phyloP scores from a whole-genome alignment of 306 rosid genomes.

The Vicia villosa region DNA sequence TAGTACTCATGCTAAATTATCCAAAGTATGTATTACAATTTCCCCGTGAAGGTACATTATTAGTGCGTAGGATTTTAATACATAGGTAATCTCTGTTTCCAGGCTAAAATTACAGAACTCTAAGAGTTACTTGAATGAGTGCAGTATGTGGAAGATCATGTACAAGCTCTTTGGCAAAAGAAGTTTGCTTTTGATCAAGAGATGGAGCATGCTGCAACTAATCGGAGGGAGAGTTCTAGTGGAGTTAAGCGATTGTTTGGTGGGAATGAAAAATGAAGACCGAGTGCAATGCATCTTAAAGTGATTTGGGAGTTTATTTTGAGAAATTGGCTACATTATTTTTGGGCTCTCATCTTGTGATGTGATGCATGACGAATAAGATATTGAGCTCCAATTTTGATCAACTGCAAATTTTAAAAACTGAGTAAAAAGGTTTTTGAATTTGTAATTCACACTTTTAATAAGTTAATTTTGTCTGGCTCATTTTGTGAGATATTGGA shows the following conservation, averaged over 20 bases:
- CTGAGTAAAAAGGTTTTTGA: too few species aligned
- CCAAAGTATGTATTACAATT: too few species aligned
- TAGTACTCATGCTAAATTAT: too few species aligned
- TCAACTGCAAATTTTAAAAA: conserved; percentile 31
- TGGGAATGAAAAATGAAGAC: conserved; percentile 34
- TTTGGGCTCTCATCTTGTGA: conserved; percentile 23
- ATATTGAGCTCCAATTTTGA: conserved; percentile 43
- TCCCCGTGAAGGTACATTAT: too few species aligned
- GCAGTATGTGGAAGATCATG: conserved; percentile 75
- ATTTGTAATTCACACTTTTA: too few species aligned
- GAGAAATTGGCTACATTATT: conserved; percentile 36
- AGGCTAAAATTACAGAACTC: conserved; percentile 87
- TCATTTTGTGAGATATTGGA: too few species aligned
- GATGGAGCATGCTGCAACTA: conserved; percentile 63
- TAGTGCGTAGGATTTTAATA: too few species aligned
- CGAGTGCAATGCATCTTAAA: conserved; percentile 23
- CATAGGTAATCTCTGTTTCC: too few species aligned
- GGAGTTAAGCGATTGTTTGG: too few species aligned
- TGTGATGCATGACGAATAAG: conserved; percentile 28
- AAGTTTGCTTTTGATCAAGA: conserved; percentile 71
- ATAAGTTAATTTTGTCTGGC: too few species aligned
- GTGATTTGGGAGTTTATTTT: conserved; percentile 27
- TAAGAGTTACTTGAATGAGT: conserved; percentile 69
- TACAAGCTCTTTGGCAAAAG: conserved; percentile 73
- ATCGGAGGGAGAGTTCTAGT: conserved; percentile 74